Conservation (phyloP, 768 basidiomycete genomes). For the Clavulina sp. region DNA sequence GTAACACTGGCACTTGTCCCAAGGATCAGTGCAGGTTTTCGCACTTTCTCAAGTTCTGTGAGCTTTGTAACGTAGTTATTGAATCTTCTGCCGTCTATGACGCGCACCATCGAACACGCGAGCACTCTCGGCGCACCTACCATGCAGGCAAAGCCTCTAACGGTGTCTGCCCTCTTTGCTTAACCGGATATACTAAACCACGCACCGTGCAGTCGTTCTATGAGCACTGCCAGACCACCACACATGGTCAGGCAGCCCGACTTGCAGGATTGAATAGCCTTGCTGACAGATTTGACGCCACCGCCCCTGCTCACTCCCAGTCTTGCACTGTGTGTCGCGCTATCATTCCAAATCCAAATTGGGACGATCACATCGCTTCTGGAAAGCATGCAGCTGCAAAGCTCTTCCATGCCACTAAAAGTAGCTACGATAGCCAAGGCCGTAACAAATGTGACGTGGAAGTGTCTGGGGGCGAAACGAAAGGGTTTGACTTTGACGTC, state of each 20-base stretch:
- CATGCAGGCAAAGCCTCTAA: not conserved
- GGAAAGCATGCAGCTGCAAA: not conserved
- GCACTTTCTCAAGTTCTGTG: not conserved
- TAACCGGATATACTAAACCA: too few species aligned
- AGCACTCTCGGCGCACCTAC: not conserved
- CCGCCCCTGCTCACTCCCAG: too few species aligned
- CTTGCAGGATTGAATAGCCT: too few species aligned
- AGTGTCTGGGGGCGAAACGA: not conserved
- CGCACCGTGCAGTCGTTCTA: too few species aligned
- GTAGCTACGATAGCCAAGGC: not conserved
- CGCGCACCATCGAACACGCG: not conserved
- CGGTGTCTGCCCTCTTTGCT: not conserved
- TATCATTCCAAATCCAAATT: not conserved
- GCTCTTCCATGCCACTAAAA: not conserved
- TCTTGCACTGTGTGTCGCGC: not conserved
- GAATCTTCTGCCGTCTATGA: not conserved
- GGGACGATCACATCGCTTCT: not conserved
- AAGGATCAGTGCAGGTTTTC: not conserved
- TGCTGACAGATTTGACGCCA: too few species aligned
- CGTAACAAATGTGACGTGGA: not conserved
- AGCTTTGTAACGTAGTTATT: not conserved
- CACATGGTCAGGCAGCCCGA: not conserved
- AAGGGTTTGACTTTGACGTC: conserved; percentile 44
- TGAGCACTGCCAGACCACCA: not conserved
- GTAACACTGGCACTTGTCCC: not conserved